Conservation (phyloP, 148 eudicot genomes). For the Bassia scoparia region DNA sequence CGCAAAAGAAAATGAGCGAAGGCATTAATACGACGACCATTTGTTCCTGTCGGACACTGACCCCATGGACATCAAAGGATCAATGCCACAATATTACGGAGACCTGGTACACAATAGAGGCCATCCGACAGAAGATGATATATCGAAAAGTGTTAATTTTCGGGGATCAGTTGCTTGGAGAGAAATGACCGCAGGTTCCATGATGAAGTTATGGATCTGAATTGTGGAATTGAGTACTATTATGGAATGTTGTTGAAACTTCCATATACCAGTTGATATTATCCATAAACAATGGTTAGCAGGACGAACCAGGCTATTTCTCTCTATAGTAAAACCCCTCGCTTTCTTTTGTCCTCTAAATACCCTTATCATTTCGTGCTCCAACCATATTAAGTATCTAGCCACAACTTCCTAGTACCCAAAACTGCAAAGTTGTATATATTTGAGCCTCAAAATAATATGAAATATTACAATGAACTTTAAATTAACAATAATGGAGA, state of each 20-base stretch:
- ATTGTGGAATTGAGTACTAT: conserved; percentile 64
- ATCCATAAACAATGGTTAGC: conserved; percentile 71
- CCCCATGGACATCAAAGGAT: too few relatives aligned
- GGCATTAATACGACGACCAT: too few relatives aligned
- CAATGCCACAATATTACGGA: too few relatives aligned
- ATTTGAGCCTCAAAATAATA: background rate
- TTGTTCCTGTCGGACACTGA: too few relatives aligned
- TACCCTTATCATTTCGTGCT: conserved; percentile 66
- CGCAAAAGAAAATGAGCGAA: too few relatives aligned
- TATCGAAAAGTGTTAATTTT: conserved; percentile 67
- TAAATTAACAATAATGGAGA: too few relatives aligned
- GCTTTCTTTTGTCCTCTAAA: conserved; percentile 72
- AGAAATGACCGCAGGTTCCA: conserved; percentile 71
- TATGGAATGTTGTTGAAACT: conserved; percentile 79
- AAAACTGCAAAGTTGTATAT: conserved; percentile 36
- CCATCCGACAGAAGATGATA: too few relatives aligned
- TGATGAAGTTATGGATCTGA: conserved; percentile 67
- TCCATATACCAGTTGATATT: conserved; percentile 86
- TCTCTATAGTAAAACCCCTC: conserved; percentile 83
- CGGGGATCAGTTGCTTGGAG: conserved; percentile 87
- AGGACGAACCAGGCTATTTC: conserved; percentile 88
- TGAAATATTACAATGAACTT: too few relatives aligned
- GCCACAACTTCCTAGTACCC: conserved; percentile 76
- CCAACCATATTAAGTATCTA: conserved; percentile 84
- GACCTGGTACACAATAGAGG: too few relatives aligned